Evolutionary conservation across 305 asterid genomes (phyloP).

Genomic region (Petunia hybrid): DNA sequence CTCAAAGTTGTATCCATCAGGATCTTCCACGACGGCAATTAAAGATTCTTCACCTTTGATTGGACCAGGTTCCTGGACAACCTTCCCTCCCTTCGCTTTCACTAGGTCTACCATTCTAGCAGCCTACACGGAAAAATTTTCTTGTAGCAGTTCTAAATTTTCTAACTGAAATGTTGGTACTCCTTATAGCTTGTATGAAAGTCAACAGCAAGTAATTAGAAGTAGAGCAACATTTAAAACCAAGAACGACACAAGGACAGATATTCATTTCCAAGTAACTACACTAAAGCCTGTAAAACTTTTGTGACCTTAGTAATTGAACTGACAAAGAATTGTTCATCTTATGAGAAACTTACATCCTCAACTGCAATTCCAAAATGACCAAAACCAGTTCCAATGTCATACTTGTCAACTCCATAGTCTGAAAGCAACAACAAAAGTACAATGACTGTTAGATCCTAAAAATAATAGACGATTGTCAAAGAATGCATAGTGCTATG

Average conservation of each 20-base stretch:
- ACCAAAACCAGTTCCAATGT: constrained; percentile 63
- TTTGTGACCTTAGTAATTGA: background rate
- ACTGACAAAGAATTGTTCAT: background rate
- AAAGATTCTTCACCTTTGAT: constrained; percentile 42
- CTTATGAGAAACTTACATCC: constrained; percentile 46
- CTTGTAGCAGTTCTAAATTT: background rate
- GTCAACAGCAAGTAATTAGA: background rate
- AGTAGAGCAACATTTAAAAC: constrained; percentile 22
- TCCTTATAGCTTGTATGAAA: background rate
- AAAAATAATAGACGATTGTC: background rate
- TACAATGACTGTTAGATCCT: constrained; percentile 25
- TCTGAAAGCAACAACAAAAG: constrained; percentile 47
- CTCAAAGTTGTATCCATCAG: constrained; percentile 58
- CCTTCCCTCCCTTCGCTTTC: constrained; percentile 54
- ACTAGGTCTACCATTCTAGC: constrained; percentile 48
- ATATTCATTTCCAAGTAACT: constrained; percentile 13
- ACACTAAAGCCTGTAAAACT: background rate
- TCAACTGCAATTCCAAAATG: constrained; percentile 57
- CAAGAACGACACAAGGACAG: constrained; percentile 23
- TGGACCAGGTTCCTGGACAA: constrained; percentile 44
- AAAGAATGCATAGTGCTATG: constrained; percentile 1
- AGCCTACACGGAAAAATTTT: constrained; percentile 46
- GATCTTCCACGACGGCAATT: constrained; percentile 51
- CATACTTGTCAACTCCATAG: constrained; percentile 57
- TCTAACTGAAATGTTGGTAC: background rate